Base-by-base conservation (phyloP, 1,139 yeast species). In the Zygoascus hellenicus region DNA sequence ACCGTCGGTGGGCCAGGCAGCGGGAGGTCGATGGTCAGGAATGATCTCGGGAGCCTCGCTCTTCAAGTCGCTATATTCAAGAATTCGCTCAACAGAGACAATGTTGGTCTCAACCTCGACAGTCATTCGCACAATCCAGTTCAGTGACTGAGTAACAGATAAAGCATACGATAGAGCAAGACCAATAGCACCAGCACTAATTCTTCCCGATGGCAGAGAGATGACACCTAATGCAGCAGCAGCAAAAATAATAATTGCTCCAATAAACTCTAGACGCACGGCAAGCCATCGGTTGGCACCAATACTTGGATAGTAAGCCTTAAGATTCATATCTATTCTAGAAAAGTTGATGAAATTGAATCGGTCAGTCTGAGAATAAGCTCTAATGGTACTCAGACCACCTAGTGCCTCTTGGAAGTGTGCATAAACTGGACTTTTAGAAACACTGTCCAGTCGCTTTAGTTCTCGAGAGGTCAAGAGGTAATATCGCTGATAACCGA, bases 61-160 rank as follows among this genome's bases (percentile, higher is more conserved):
- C 38, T 72, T 70, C 57, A 92, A 73, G 37, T 69, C 65, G 14
- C 95, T 78, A 66, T 92, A 92, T 66, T 92, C 97, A 67, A 86
- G 72, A 49, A 90, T 83, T 73, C 98, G 83, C 69, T 92, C 98
- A 39, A 92, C 97, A 5, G 96, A 86, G 41, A 92, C 97, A 70
- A 92, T 90, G 65, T 90, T 90, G 10, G 97, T 88, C 64, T 92
- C 98, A 46, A 92, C 96, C 60, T 90, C 97, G 48, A 90, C 97
- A 0, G 96, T 88, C 97, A 90, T 90, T 69, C 97, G 77, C 32
- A 92, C 97, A 66, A 90, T 88, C 97, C 97, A 90, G 67, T 90
- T 90, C 67, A 92, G 76, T 0, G 96, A 77, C 67, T 90, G 97
- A 0, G 97, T 92, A 52, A 89, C 77, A 66, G 89, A 96, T 56